phyloP scores from a whole-genome alignment of 805 yeast species.

The Barnettozyma sp. region DNA sequence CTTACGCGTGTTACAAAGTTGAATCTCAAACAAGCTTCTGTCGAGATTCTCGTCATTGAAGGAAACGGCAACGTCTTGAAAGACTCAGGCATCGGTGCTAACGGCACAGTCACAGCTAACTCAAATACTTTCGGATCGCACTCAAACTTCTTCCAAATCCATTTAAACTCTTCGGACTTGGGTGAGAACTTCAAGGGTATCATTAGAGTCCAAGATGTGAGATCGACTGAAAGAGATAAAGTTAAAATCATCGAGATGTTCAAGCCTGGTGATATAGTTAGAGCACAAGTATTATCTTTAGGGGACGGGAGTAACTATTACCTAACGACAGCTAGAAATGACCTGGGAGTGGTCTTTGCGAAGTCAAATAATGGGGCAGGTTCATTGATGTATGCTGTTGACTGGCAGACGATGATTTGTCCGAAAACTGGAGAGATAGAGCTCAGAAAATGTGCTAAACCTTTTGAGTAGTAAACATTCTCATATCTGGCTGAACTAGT shows the following conservation, averaged over 20 bases:
- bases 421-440: constrained; percentile 70
- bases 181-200: constrained; percentile 89
- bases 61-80: constrained; percentile 47
- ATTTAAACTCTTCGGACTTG: constrained; percentile 53
- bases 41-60: constrained; percentile 70
- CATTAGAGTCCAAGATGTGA: constrained; percentile 78
- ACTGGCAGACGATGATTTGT: constrained; percentile 93
- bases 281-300: constrained; percentile 72
- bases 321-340: constrained; percentile 82
- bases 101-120: constrained; percentile 35
- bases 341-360: constrained; percentile 91
- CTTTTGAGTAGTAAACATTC: constrained; percentile 36
- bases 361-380: constrained; percentile 61
- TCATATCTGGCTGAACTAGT: no score
- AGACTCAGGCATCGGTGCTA: constrained; percentile 64
- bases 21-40: constrained; percentile 60
- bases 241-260: constrained; percentile 74
- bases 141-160: constrained; percentile 35
- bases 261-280: constrained; percentile 86
- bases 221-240: constrained; percentile 86
- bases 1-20: constrained; percentile 67
- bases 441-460: constrained; percentile 87
- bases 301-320: constrained; percentile 95
- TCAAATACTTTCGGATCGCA: constrained; percentile 53
- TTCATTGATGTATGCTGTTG: constrained; percentile 75